A percentile compares a stretch with the other conserved stretches of the same genome.
Conservation (phyloP, 2,329 filamentous ascomycete species). For the Orbilia brochopaga region DNA sequence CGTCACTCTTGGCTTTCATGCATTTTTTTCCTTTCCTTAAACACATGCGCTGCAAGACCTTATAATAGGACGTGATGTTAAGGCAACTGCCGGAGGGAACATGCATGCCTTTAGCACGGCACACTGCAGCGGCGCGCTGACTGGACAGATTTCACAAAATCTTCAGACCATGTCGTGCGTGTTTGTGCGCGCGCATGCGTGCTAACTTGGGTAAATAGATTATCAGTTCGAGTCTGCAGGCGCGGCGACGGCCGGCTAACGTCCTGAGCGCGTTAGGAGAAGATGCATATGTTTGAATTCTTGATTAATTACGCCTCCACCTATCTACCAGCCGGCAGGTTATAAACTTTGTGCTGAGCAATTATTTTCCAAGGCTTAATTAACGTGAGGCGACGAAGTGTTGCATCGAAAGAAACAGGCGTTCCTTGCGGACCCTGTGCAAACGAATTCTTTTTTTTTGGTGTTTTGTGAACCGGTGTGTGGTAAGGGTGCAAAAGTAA, state of each 20-base stretch:
- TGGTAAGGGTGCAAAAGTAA: conserved; percentile 21
- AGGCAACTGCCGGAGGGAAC: too few relatives aligned
- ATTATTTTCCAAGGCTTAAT: background rate
- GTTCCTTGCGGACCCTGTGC: conserved; percentile 37
- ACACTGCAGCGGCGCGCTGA: too few relatives aligned
- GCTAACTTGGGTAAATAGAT: too few relatives aligned
- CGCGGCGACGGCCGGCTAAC: background rate
- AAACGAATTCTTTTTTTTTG: conserved; percentile 11
- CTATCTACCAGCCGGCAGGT: background rate
- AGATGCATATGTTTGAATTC: background rate
- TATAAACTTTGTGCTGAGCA: background rate
- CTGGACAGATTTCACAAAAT: too few relatives aligned
- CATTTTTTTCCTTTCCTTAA: background rate
- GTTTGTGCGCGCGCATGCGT: too few relatives aligned
- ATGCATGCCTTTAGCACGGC: too few relatives aligned
- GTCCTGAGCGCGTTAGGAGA: background rate
- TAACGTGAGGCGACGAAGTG: background rate
- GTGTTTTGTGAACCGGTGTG: background rate
- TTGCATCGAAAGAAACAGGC: conserved; percentile 15
- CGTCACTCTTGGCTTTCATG: conserved; percentile 14
- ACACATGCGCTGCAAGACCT: too few relatives aligned
- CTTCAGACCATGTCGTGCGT: too few relatives aligned
- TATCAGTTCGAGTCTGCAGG: background rate
- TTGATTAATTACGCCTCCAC: background rate
- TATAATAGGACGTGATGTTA: too few relatives aligned